Evolutionary conservation across 2,329 filamentous ascomycete species (phyloP).

Genomic region (Aspergillus fumigatiaffinis): DNA sequence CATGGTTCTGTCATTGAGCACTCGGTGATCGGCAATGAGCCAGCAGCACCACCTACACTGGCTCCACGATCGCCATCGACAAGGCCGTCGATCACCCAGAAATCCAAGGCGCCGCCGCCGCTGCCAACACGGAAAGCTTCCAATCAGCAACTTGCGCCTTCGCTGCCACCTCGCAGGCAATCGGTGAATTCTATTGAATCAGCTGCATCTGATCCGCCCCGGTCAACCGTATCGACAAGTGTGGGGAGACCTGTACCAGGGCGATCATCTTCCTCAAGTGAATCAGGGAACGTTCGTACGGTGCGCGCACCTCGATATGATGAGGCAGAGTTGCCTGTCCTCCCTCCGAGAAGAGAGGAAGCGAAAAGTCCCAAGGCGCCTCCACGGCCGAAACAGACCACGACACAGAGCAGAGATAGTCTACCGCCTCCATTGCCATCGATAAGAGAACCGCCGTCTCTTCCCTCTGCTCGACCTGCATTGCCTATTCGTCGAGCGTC

Average conservation of each 20-base stretch:
- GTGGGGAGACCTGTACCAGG: conserved; percentile 34
- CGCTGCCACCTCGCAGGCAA: conserved; percentile 47
- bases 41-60: conserved; percentile 20
- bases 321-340: conserved; percentile 50
- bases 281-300: conserved; percentile 29
- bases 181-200: conserved; percentile 48
- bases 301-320: conserved; percentile 56
- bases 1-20: conserved; percentile 26
- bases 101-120: conserved; percentile 39
- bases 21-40: conserved; percentile 27
- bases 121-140: conserved; percentile 44
- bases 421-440: conserved; percentile 9
- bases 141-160: conserved; percentile 35
- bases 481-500: conserved; percentile 21
- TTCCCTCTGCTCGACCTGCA: conserved; percentile 8
- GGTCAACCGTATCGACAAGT: conserved; percentile 42
- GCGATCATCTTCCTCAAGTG: conserved; percentile 25
- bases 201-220: conserved; percentile 49
- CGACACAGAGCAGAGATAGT: conserved; percentile 8
- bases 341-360: conserved; percentile 48
- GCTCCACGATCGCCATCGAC: conserved; percentile 12
- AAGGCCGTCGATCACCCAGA: conserved; percentile 19
- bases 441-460: not conserved
- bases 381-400: conserved; percentile 20
- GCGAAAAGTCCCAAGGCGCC: conserved; percentile 16